Percentiles rank a stretch among this genome's conserved stretches.
These are phyloP conservation scores for Aspergillus sp. DNA, from an alignment of 2,329 filamentous ascomycete species.

Conservation along the genomic window DNA sequence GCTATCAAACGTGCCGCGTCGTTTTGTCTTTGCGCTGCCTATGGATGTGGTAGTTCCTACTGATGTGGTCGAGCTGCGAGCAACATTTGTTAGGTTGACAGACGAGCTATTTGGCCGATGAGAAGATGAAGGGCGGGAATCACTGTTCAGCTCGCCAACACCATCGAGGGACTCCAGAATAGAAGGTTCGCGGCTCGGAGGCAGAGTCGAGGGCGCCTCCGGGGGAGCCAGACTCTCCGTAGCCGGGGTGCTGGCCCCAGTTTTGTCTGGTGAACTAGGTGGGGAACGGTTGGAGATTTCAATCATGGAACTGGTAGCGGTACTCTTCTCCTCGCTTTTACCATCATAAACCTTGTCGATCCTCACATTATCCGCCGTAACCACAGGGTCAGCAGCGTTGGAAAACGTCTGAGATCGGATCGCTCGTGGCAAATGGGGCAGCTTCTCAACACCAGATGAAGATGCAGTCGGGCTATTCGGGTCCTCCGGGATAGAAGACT, in stretches of 20 bases:
- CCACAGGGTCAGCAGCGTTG: conserved; percentile 55
- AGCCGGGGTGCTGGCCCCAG: conserved; percentile 40
- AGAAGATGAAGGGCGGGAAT: conserved; percentile 23
- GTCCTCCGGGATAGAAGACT: conserved; percentile 16
- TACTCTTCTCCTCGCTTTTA: conserved; percentile 51
- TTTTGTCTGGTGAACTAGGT: conserved; percentile 46
- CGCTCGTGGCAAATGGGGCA: conserved; percentile 45
- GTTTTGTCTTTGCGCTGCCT: conserved; percentile 21
- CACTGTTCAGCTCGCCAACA: conserved; percentile 11
- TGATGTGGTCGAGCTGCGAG: conserved; percentile 20
- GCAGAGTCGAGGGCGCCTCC: conserved; percentile 26
- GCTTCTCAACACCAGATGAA: conserved; percentile 27
- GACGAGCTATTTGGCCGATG: conserved; percentile 18
- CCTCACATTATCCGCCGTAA: conserved; percentile 61
- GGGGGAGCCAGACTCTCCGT: conserved; percentile 29
- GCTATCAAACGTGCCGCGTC: conserved; percentile 25
- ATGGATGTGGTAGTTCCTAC: conserved; percentile 20
- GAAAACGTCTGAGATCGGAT: conserved; percentile 59
- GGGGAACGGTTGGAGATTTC: conserved; percentile 59
- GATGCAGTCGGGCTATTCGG: conserved; percentile 14
- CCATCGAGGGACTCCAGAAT: conserved; percentile 41
- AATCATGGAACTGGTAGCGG: conserved; percentile 60
- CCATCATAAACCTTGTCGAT: conserved; percentile 55
- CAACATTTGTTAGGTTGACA: conserved; percentile 14
- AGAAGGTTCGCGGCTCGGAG: conserved; percentile 42